These are phyloP conservation scores for Hortiboletus flavorubellus DNA, from an alignment of 768 basidiomycete genomes.

Conservation along the genomic window DNA sequence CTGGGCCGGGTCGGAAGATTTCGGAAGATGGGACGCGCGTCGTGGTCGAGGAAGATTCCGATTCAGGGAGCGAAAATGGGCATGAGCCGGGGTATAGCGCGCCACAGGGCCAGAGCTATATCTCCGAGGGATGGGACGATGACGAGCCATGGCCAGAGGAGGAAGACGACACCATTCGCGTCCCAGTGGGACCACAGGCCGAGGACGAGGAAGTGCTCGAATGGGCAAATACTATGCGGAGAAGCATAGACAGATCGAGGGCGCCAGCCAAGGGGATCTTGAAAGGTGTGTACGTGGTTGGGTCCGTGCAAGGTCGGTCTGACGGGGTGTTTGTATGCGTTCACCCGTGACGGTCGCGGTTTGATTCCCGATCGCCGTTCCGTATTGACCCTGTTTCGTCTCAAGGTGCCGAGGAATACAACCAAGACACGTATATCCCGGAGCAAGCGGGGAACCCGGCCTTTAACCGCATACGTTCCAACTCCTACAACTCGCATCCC, in stretches of 20 bases:
- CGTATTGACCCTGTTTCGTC: not conserved
- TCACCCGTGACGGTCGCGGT: not conserved
- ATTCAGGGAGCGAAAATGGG: conserved; percentile 53
- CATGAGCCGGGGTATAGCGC: conserved; percentile 34
- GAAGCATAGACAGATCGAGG: conserved; percentile 65
- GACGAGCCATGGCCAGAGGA: conserved; percentile 76
- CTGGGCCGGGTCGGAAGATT: conserved; percentile 43
- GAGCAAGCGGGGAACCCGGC: conserved; percentile 39
- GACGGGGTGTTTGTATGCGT: conserved; percentile 2
- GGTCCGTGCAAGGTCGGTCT: conserved; percentile 2
- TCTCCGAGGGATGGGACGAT: conserved; percentile 71
- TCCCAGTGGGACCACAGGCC: conserved; percentile 8
- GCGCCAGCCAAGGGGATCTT: conserved; percentile 81
- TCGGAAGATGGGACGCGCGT: conserved; percentile 66
- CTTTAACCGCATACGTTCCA: conserved; percentile 64
- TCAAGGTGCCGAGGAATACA: conserved; percentile 65
- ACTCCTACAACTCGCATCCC: conserved; percentile 68
- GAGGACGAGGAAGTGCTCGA: conserved; percentile 64
- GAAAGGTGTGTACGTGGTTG: conserved; percentile 47
- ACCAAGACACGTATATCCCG: conserved; percentile 54
- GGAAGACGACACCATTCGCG: conserved; percentile 71
- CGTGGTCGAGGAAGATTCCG: conserved; percentile 69
- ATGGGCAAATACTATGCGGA: conserved; percentile 73
- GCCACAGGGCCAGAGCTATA: conserved; percentile 36
- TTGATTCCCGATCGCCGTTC: not conserved